Evolutionary conservation across 768 basidiomycete genomes (phyloP), one percentile per base, ranked within the genome.

Genomic region (Zangia roseola): DNA sequence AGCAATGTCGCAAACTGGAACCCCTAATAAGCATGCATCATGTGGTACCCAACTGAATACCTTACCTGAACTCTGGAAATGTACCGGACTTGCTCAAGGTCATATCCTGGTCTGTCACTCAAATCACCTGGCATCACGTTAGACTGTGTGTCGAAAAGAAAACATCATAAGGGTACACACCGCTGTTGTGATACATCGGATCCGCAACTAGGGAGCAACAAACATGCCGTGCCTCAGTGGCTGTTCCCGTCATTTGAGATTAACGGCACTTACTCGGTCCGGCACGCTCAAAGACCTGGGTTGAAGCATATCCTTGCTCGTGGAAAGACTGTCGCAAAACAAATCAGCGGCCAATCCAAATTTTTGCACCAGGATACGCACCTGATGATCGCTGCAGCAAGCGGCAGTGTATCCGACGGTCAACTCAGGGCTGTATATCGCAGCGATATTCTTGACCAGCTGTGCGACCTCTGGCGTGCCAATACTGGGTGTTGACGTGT

Each of bases 361-460:
- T 3, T 14, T 13, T 31, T 17, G 4, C 20, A 21, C 17, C 23
- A 30, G 26, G 16, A 28, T 6, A 54, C 68, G 44, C 60, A 81
- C 86, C 76, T 91, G 89, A 62, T 95, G 91, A 59, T 94, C 94
- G 57, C 91, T 93, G 71, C 94, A 97, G 69, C 93, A 97, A 23
- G 81, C 91, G 71, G 81, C 58, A 0, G 87, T 83, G 49, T 74
- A 77, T 23, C 88, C 89, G 31, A 92, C 82, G 1, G 63, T 75
- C 21, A 91, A 71, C 63, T 92, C 88, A 7, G 88, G 89, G 54
- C 85, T 86, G 64, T 95, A 95, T 35, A 95, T 76, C 4, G 73
- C 73, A 14, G 91, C 86, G 2, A 94, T 60, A 58, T 88, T 91
- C 4, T 80, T 74, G 8, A 94, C 79, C 19, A 95, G 76, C 51